Base-by-base conservation (phyloP, 495 filamentous ascomycete species). In the Aspergillus ostianus region DNA sequence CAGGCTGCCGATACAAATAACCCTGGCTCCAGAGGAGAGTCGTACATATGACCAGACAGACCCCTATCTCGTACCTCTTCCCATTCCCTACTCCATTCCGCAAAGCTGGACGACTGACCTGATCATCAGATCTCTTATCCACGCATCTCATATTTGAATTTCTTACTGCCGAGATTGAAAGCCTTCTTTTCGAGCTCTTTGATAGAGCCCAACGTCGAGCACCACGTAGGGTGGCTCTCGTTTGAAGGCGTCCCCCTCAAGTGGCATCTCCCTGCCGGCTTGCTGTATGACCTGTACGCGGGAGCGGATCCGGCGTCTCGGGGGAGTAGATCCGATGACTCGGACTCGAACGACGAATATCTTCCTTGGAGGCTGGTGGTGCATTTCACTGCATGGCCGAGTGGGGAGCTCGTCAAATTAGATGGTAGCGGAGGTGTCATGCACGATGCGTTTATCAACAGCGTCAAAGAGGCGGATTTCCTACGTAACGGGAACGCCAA, bases 401-500 rank as follows among this genome's bases (percentile, higher is more conserved):
- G 75, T 29, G 83, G 87, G 36, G 82, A 89, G 29, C 80, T 91
- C 27, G 82, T 90, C 36, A 81, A 79, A 17, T 80, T 88, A 17
- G 88, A 91, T 64, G 72, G 71, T 1, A 75, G 84, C 17, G 85
- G 85, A 10, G 82, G 83, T 67, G 77, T 84, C 36, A 76, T 84
- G 66, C 85, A 89, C 57, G 94, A 98, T 70, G 88, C 92, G 0
- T 98, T 92, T 70, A 90, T 95, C 62, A 97, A 98, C 65, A 89
- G 85, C 61, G 91, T 95, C 59, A 99, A 98, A 73, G 93, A 96
- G 81, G 95, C 94, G 19, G 93, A 97, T 68, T 96, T 92, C 65
- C 77, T 97, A 32, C 85, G 94, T 36, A 92, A 96, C 59, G 92
- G 94, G 19, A 96, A 87, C 13, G 93, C 92, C 3, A 92, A 93